Percentiles rank a stretch among this genome's conserved stretches.
Conservation (phyloP, 805 yeast genomes). For the Saccharomycopsis schoenii region DNA sequence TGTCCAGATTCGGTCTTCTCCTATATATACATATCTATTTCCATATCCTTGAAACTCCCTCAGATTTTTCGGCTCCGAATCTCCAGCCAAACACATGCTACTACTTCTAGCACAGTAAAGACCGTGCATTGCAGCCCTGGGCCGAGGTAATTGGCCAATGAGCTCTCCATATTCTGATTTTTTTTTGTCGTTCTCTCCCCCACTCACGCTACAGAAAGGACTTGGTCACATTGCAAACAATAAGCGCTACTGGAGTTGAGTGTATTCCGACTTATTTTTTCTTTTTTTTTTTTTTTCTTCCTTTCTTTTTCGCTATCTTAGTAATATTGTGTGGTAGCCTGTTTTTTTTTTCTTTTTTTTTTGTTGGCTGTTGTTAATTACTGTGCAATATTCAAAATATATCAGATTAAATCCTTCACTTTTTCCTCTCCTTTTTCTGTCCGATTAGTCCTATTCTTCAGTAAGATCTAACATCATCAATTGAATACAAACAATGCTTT, state of each 20-base stretch:
- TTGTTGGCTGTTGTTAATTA: not conserved
- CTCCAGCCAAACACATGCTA: not conserved
- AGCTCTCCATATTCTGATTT: not conserved
- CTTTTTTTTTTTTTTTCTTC: not conserved
- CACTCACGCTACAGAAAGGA: not conserved
- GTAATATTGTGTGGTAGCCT: not conserved
- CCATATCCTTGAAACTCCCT: too few species aligned
- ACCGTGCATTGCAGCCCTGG: not conserved
- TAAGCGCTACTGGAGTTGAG: too few species aligned
- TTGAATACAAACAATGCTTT: conserved; percentile 2
- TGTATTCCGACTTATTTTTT: too few species aligned
- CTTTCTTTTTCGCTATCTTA: too few species aligned
- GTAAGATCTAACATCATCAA: not conserved
- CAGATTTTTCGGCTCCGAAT: not conserved
- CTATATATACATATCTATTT: too few species aligned
- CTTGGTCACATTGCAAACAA: not conserved
- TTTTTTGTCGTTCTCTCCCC: not conserved
- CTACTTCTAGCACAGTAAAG: too few species aligned
- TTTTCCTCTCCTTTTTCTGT: not conserved
- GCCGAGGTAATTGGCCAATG: not conserved
- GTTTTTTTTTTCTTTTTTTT: not conserved
- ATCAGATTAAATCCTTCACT: not conserved
- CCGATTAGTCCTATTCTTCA: not conserved
- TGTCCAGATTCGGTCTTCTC: too few species aligned
- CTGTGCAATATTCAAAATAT: too few species aligned